Conservation (phyloP, 1,284 basidiomycete genomes). For the Amylostereum chailletii region DNA sequence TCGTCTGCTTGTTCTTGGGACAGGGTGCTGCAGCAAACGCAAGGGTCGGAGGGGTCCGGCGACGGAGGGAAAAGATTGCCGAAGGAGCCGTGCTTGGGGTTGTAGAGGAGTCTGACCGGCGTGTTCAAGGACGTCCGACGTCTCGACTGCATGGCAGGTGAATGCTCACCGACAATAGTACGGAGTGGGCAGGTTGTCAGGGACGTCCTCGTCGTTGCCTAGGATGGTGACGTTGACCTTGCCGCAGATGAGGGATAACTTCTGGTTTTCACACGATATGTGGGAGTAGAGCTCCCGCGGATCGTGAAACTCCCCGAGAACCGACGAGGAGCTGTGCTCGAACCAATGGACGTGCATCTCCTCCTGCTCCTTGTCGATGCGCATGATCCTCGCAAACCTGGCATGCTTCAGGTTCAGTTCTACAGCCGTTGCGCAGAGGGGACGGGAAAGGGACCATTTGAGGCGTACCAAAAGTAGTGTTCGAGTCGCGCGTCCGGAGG, state of each 20-base stretch:
- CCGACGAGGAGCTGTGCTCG: constrained; percentile 51
- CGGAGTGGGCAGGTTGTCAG: background rate
- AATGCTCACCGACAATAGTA: background rate
- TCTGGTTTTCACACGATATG: background rate
- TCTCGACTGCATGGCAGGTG: background rate
- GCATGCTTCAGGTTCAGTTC: background rate
- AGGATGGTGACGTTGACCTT: background rate
- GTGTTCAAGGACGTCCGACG: background rate
- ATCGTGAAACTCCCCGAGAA: constrained; percentile 47
- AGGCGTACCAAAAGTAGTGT: constrained; percentile 52
- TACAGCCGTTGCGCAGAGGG: background rate
- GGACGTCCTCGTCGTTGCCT: background rate
- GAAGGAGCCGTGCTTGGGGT: background rate
- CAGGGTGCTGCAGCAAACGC: no score
- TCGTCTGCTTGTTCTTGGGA: no score
- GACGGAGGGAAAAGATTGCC: background rate
- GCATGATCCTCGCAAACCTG: constrained; percentile 62
- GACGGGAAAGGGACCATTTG: background rate
- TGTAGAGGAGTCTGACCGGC: background rate
- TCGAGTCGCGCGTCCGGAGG: constrained; percentile 30
- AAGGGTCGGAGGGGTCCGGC: background rate
- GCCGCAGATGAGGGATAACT: background rate
- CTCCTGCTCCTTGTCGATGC: constrained; percentile 31
- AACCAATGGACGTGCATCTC: constrained; percentile 62
- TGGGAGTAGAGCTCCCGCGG: constrained; percentile 54